phyloP scores from a whole-genome alignment of 345 rosid species.

The Arabidopsis suecica region DNA sequence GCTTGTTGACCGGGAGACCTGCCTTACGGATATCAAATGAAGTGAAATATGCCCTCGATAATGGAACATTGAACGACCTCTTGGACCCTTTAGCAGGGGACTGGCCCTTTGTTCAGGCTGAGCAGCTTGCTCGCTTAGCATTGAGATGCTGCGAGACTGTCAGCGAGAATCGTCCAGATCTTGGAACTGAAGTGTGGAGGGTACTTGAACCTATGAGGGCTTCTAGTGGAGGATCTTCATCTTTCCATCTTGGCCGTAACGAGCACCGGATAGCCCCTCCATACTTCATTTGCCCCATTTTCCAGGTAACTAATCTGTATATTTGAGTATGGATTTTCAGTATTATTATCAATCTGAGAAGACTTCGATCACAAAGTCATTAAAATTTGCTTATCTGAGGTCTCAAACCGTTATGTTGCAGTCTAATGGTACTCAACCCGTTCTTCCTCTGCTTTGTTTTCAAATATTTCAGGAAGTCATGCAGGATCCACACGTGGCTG shows the following conservation, averaged over 20 bases:
- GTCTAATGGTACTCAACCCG: constrained; percentile 9
- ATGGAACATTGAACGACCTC: constrained; percentile 57
- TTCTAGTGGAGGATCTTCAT: constrained; percentile 70
- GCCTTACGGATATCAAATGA: constrained; percentile 71
- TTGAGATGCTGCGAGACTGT: constrained; percentile 82
- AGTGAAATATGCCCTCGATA: constrained; percentile 67
- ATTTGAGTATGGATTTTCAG: background rate
- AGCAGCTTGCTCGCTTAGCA: constrained; percentile 79
- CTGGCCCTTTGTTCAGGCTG: constrained; percentile 92
- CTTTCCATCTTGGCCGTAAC: constrained; percentile 56
- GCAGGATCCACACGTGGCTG: constrained; percentile 85
- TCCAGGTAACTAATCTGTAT: constrained; percentile 56
- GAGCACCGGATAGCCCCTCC: constrained; percentile 66
- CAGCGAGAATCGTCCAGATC: constrained; percentile 75
- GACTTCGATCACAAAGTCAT: background rate
- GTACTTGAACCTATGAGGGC: constrained; percentile 90
- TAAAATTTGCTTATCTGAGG: constrained; percentile 3
- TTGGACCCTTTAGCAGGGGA: constrained; percentile 95
- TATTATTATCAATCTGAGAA: background rate
- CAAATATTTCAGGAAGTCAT: constrained; percentile 67
- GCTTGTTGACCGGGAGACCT: constrained; percentile 75
- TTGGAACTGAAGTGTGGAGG: constrained; percentile 81
- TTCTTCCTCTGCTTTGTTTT: constrained; percentile 8
- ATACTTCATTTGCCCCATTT: constrained; percentile 84
- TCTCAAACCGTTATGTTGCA: background rate